These are phyloP conservation scores for Ustilago sp. DNA, from an alignment of 1,284 basidiomycete genomes.

Conservation along the genomic window DNA sequence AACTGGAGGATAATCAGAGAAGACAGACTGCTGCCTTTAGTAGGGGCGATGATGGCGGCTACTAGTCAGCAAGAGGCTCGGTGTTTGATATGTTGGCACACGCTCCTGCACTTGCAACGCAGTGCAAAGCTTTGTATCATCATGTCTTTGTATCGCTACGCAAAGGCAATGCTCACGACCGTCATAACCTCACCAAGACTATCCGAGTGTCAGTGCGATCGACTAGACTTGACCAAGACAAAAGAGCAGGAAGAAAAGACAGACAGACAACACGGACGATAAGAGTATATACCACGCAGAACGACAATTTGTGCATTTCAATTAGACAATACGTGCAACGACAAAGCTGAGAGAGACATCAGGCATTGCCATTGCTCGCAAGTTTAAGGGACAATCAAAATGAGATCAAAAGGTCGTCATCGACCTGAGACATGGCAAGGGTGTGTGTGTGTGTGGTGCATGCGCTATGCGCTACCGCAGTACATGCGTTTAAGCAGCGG, in stretches of 20 bases:
- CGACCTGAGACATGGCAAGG: slow-evolving; percentile 30
- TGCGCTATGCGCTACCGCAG: background rate
- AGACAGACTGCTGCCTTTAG: slow-evolving; percentile 48
- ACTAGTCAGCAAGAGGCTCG: slow-evolving; percentile 2
- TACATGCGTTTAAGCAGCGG: slow-evolving; percentile 48
- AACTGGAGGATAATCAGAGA: slow-evolving; percentile 91
- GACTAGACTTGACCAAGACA: too few species aligned
- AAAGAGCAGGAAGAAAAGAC: too few species aligned
- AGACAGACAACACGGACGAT: background rate
- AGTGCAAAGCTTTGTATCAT: background rate
- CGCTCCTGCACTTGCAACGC: too few species aligned
- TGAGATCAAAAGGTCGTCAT: slow-evolving; percentile 28
- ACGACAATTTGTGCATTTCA: slow-evolving; percentile 42
- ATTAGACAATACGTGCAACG: background rate
- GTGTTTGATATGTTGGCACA: too few species aligned
- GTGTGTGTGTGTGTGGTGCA: background rate
- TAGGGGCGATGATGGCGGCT: slow-evolving; percentile 44
- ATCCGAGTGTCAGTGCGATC: too few species aligned
- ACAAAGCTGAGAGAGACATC: slow-evolving; percentile 16
- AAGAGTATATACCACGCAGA: slow-evolving; percentile 37
- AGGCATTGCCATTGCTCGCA: background rate
- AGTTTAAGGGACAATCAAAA: slow-evolving; percentile 9
- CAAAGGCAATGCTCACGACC: background rate
- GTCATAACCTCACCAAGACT: too few species aligned
- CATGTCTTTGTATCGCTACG: background rate